Conservation (phyloP, 345 rosid genomes). For the Zanthoxylum bungeanum region DNA sequence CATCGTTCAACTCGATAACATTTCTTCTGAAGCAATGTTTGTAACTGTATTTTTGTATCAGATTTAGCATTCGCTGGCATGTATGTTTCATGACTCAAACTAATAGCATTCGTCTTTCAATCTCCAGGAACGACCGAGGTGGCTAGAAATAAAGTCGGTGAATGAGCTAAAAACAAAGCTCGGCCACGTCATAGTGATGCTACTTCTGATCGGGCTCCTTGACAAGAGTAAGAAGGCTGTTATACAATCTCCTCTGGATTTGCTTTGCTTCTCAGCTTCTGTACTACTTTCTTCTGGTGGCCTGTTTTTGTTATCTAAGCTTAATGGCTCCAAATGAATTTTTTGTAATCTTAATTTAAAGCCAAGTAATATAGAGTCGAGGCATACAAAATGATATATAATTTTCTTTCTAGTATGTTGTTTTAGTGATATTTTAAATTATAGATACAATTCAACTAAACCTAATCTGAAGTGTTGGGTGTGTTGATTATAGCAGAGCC, state of each 20-base stretch:
- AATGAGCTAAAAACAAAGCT: conserved; percentile 81
- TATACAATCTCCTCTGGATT: conserved; percentile 58
- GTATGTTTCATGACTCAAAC: no score
- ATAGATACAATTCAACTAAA: neutral
- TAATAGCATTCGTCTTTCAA: no score
- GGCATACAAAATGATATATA: neutral
- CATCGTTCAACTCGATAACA: neutral
- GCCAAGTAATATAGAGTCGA: neutral
- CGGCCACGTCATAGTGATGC: conserved; percentile 97
- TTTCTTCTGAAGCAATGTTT: no score
- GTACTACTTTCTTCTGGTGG: conserved; percentile 75
- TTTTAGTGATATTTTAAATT: neutral
- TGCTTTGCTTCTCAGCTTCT: conserved; percentile 80
- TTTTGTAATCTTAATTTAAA: neutral
- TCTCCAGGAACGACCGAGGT: conserved; percentile 71
- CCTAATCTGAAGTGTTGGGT: neutral
- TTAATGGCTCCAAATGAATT: conserved; percentile 37
- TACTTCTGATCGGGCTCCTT: conserved; percentile 78
- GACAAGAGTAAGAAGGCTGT: conserved; percentile 80
- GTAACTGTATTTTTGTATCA: no score
- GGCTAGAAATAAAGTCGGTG: conserved; percentile 79
- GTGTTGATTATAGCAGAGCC: no score
- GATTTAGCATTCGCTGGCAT: neutral
- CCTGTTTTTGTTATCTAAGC: conserved; percentile 82
- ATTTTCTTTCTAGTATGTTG: neutral